These are phyloP conservation scores for Xylaria venustula DNA, from an alignment of 495 filamentous ascomycete genomes.

Conservation along the genomic window DNA sequence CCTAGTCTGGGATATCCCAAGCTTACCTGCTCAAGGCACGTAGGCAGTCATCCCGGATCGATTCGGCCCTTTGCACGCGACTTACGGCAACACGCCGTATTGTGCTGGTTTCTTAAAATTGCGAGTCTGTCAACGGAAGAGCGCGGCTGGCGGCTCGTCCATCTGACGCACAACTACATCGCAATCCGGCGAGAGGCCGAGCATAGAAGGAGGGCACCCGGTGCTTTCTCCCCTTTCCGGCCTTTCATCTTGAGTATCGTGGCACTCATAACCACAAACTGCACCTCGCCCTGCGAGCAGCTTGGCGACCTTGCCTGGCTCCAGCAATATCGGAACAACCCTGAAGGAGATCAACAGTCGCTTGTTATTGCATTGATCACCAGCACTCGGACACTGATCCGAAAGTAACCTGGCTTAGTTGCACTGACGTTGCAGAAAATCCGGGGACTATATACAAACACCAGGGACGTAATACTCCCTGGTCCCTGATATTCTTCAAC, in stretches of 20 bases:
- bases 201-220: not conserved
- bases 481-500: not conserved
- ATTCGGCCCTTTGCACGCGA: conserved; percentile 17
- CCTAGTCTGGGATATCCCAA: conserved; percentile 5
- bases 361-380: conserved; percentile 2
- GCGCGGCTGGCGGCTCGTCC: not conserved
- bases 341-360: conserved; percentile 8
- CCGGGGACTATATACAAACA: not conserved
- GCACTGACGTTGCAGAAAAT: not conserved
- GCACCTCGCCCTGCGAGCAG: conserved; percentile 4
- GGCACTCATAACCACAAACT: not conserved
- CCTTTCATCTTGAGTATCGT: not conserved
- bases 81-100: conserved; percentile 1
- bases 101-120: not conserved
- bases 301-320: conserved; percentile 2
- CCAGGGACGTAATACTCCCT: conserved; percentile 4
- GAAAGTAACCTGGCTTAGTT: not conserved
- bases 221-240: not conserved
- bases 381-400: conserved; percentile 10
- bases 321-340: conserved; percentile 14
- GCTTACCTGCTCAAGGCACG: not conserved
- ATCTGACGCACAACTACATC: not conserved
- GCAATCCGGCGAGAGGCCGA: not conserved
- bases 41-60: not conserved
- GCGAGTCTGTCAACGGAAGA: not conserved